phyloP scores from a whole-genome alignment of 2,329 filamentous ascomycete genomes.

The Dendrostoma leiphaemia region DNA sequence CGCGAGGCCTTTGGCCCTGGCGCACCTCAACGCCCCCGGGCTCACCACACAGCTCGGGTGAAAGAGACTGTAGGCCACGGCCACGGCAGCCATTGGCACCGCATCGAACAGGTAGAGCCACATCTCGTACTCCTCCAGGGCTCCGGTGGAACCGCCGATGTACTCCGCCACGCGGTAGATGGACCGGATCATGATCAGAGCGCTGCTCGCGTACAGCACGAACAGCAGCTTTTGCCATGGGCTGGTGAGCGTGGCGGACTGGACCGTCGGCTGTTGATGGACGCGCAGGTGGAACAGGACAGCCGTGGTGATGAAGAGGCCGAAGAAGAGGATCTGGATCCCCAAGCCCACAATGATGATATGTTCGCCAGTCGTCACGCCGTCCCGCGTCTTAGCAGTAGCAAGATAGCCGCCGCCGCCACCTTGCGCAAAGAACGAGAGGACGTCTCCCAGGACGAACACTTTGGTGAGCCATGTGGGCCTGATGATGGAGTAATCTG shows the following conservation, averaged over 20 bases:
- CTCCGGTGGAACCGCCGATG: slow-evolving; percentile 38
- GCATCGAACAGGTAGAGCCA: slow-evolving; percentile 38
- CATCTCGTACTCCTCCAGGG: slow-evolving; percentile 42
- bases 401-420: slow-evolving; percentile 1
- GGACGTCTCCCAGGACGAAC: slow-evolving; percentile 8
- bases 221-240: slow-evolving; percentile 22
- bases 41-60: slow-evolving; percentile 1
- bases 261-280: neutral
- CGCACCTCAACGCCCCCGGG: neutral
- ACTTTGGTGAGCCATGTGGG: slow-evolving; percentile 13
- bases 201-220: slow-evolving; percentile 12
- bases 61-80: neutral
- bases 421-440: slow-evolving; percentile 10
- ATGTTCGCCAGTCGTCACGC: slow-evolving; percentile 19
- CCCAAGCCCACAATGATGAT: slow-evolving; percentile 37
- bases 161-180: slow-evolving; percentile 39
- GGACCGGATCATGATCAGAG: slow-evolving; percentile 33
- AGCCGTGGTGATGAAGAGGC: slow-evolving; percentile 43
- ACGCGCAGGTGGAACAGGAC: slow-evolving; percentile 42
- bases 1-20: too few species aligned
- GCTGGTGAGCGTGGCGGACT: slow-evolving; percentile 21
- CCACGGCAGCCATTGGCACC: slow-evolving; percentile 10
- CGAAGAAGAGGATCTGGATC: slow-evolving; percentile 49
- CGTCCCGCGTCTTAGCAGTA: neutral
- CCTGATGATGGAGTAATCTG: neutral